Evolutionary conservation across 768 basidiomycete genomes (phyloP).

Genomic region (Mycena vulgaris): DNA sequence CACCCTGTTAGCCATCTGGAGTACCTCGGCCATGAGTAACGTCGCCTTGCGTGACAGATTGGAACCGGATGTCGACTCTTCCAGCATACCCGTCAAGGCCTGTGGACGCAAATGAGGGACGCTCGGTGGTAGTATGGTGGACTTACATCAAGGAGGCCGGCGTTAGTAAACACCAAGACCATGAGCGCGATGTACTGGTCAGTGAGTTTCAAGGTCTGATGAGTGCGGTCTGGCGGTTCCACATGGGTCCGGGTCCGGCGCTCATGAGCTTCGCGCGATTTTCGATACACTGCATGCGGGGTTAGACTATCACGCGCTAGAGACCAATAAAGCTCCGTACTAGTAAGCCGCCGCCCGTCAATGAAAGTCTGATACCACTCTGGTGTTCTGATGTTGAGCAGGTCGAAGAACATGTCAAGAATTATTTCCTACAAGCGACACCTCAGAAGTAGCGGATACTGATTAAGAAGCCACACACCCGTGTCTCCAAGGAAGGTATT

Average conservation of each 20-base stretch:
- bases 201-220: conserved; percentile 81
- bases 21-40: conserved; percentile 89
- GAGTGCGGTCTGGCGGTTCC: conserved; percentile 62
- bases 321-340: conserved; percentile 60
- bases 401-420: conserved; percentile 94
- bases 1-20: conserved; percentile 90
- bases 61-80: conserved; percentile 81
- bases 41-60: conserved; percentile 92
- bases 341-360: conserved; percentile 88
- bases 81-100: conserved; percentile 90
- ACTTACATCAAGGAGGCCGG: conserved; percentile 90
- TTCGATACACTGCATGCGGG: conserved; percentile 73
- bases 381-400: conserved; percentile 92
- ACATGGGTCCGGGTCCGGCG: conserved; percentile 44
- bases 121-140: not conserved
- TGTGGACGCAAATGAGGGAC: conserved; percentile 47
- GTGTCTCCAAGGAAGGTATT: conserved; percentile 89
- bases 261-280: conserved; percentile 61
- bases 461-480: conserved; percentile 65
- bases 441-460: conserved; percentile 14
- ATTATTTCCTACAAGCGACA: conserved; percentile 82
- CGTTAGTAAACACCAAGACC: conserved; percentile 86
- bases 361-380: conserved; percentile 96
- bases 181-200: conserved; percentile 95
- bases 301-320: not conserved